Evolutionary conservation across 192 early-diverging fungal genomes (phyloP).

Genomic region (Backusella morwellensis): DNA sequence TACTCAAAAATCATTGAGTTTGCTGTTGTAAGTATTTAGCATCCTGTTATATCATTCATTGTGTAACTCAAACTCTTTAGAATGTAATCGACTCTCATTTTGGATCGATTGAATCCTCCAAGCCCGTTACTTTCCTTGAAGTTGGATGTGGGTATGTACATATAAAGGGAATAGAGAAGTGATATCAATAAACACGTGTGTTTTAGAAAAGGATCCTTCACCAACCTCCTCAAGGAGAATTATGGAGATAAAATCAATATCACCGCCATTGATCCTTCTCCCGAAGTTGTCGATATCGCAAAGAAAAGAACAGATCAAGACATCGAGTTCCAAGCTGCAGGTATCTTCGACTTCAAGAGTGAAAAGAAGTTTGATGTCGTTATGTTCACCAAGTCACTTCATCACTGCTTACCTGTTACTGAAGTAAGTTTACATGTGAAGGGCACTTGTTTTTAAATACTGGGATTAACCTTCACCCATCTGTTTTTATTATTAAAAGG

Average conservation of each 20-base stretch:
- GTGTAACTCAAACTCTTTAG: neutral
- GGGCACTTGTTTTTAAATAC: neutral
- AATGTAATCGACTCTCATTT: neutral
- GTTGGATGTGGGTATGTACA: conserved; percentile 7
- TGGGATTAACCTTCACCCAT: neutral
- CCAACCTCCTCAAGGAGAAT: neutral
- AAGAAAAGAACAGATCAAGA: neutral
- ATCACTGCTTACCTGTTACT: conserved; percentile 14
- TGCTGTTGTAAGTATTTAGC: neutral
- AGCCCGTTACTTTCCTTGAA: neutral
- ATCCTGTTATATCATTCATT: neutral
- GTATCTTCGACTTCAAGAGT: conserved; percentile 11
- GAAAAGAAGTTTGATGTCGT: conserved; percentile 17
- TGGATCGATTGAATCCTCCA: neutral
- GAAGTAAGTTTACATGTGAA: neutral
- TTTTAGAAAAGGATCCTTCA: neutral
- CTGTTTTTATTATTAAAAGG: neutral
- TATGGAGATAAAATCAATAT: neutral
- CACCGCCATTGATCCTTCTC: conserved; percentile 2
- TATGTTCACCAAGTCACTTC: conserved; percentile 24
- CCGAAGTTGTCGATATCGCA: neutral
- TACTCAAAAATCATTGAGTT: neutral
- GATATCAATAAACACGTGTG: neutral
- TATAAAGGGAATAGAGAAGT: neutral
- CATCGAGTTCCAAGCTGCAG: neutral